Percentiles rank a stretch among this genome's conserved stretches.
phyloP scores from a whole-genome alignment of 2,329 filamentous ascomycete genomes.

The Teratosphaeria destructans region DNA sequence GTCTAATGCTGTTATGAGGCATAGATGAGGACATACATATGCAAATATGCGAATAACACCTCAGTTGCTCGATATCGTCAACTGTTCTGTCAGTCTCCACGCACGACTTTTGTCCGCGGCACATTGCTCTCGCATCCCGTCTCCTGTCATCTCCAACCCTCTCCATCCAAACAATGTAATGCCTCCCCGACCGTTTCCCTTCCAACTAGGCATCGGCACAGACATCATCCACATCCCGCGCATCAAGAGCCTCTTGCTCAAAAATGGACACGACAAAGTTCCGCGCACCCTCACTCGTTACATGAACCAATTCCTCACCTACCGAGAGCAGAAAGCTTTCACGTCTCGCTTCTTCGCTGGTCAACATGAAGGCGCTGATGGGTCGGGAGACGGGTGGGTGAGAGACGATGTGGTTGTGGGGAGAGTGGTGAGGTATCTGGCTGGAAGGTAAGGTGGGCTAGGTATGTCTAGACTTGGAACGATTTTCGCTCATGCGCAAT shows the following conservation, averaged over 20 bases:
- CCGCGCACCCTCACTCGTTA: conserved; percentile 9
- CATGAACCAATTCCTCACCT: conserved; percentile 16
- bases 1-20: not conserved
- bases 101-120: not conserved
- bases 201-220: conserved; percentile 60
- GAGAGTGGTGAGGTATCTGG: conserved; percentile 5
- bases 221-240: conserved; percentile 66
- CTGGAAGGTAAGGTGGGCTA: conserved; percentile 13
- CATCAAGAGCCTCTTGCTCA: conserved; percentile 48
- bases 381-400: not conserved
- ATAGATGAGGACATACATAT: not conserved
- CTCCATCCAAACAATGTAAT: conserved; percentile 19
- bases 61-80: not conserved
- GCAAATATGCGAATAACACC: not conserved
- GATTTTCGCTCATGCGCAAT: not conserved
- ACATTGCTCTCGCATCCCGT: not conserved
- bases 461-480: not conserved
- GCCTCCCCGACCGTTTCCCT: conserved; percentile 47
- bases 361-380: not conserved
- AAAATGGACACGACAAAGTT: conserved; percentile 10
- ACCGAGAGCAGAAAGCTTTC: conserved; percentile 16
- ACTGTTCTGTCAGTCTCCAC: not conserved
- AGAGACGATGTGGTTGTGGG: not conserved
- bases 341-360: not conserved
- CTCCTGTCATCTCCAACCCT: not conserved